A percentile compares a stretch with the other conserved stretches of the same genome.
Evolutionary conservation across 805 yeast genomes (phyloP).

Genomic region (Candida glaebosa): DNA sequence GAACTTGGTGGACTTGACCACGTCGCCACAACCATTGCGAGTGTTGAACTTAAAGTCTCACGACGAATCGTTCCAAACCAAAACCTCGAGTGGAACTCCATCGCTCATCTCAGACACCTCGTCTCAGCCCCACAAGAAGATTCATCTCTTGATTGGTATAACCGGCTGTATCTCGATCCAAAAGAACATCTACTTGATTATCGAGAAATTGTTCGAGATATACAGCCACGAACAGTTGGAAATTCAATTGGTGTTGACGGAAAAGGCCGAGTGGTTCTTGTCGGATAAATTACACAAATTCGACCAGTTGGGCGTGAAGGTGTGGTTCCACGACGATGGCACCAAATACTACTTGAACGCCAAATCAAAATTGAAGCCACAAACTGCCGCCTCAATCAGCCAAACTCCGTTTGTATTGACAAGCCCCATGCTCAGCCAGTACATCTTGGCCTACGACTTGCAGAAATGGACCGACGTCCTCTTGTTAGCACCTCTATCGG

Average conservation of each 20-base stretch:
- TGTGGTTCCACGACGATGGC: slow-evolving; percentile 23
- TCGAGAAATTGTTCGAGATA: slow-evolving; percentile 21
- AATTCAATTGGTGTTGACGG: slow-evolving; percentile 24
- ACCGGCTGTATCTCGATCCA: slow-evolving; percentile 22
- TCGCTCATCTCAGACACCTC: slow-evolving; percentile 1
- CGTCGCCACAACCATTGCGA: slow-evolving; percentile 3
- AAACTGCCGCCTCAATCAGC: not conserved
- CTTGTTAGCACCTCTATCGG: slow-evolving; percentile 22
- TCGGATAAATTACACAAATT: slow-evolving; percentile 17
- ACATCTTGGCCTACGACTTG: slow-evolving; percentile 15
- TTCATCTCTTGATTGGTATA: slow-evolving; percentile 23
- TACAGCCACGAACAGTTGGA: slow-evolving; percentile 18
- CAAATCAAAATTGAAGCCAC: slow-evolving; percentile 8
- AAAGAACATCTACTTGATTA: slow-evolving; percentile 18
- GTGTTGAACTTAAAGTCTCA: not conserved
- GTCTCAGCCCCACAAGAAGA: slow-evolving; percentile 9
- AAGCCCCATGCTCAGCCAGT: slow-evolving; percentile 12
- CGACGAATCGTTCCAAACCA: not conserved
- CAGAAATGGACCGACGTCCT: slow-evolving; percentile 26
- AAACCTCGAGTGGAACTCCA: not conserved
- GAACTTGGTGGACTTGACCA: slow-evolving; percentile 2
- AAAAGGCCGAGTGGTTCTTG: slow-evolving; percentile 20
- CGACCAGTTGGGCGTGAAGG: slow-evolving; percentile 20
- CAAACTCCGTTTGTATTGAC: slow-evolving; percentile 6
- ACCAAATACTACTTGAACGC: slow-evolving; percentile 13